Evolutionary conservation across 2,329 filamentous ascomycete genomes (phyloP).

Genomic region (Claviceps fusiformis): DNA sequence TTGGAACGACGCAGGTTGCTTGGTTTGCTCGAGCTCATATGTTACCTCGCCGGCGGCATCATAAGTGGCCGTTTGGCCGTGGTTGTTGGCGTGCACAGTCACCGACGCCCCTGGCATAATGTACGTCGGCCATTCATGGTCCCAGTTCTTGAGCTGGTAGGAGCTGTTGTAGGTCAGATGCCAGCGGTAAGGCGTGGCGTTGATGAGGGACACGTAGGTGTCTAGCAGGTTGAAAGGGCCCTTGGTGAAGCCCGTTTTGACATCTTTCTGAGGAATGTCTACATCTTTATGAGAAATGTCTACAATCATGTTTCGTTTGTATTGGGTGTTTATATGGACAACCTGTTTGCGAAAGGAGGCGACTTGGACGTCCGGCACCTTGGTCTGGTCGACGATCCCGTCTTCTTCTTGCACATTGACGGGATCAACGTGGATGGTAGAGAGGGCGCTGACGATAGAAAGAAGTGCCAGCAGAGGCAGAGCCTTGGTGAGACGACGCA

Average conservation of each 20-base stretch:
- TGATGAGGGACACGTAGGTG: conserved; percentile 16
- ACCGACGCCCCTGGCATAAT: conserved; percentile 15
- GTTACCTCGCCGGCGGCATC: conserved; percentile 17
- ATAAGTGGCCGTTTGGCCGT: background rate
- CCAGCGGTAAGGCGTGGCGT: conserved; percentile 22
- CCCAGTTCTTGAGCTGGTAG: conserved; percentile 12
- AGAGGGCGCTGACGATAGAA: background rate
- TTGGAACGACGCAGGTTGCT: conserved; percentile 14
- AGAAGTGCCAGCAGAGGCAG: background rate
- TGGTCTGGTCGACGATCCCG: background rate
- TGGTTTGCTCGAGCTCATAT: conserved; percentile 17
- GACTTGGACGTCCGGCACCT: background rate
- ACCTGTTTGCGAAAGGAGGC: background rate
- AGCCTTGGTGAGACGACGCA: background rate
- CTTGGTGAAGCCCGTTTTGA: no score
- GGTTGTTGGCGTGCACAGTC: conserved; percentile 1
- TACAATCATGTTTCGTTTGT: no score
- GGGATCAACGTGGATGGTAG: background rate
- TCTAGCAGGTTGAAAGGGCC: background rate
- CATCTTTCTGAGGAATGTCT: background rate
- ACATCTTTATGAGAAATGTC: no score
- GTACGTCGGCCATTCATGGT: conserved; percentile 11
- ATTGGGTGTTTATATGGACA: background rate
- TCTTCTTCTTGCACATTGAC: background rate
- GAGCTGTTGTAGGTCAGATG: conserved; percentile 7